A percentile compares a stretch with the other conserved stretches of the same genome.
Evolutionary conservation across 441 rosid genomes (phyloP).

Genomic region (Melastoma candidum): DNA sequence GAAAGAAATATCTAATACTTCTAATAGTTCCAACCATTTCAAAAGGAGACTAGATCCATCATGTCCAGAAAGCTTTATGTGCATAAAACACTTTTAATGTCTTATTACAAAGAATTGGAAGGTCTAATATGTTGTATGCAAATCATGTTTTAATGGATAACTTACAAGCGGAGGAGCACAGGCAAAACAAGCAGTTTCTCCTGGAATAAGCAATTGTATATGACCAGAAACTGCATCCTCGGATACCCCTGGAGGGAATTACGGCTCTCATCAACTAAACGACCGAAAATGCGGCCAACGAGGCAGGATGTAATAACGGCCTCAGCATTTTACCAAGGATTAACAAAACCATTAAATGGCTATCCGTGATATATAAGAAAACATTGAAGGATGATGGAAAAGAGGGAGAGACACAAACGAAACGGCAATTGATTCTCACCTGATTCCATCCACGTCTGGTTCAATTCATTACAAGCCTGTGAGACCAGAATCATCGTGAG

Average conservation of each 20-base stretch:
- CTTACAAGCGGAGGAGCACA: slow-evolving; percentile 93
- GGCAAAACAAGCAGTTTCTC: slow-evolving; percentile 97
- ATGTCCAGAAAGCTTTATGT: no score
- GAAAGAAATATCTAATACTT: no score
- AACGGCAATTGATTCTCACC: slow-evolving; percentile 28
- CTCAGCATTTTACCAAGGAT: no score
- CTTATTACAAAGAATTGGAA: no score
- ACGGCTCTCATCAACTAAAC: background rate
- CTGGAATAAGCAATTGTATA: slow-evolving; percentile 86
- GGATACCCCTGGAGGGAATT: slow-evolving; percentile 61
- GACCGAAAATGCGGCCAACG: no score
- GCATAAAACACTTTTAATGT: no score
- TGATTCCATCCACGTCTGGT: slow-evolving; percentile 96
- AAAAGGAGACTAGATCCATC: no score
- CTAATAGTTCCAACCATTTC: no score
- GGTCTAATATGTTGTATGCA: no score
- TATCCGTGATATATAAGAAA: no score
- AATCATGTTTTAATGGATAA: slow-evolving; percentile 4
- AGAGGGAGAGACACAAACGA: background rate
- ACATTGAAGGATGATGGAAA: background rate
- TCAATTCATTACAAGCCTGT: slow-evolving; percentile 94
- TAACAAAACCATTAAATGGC: no score
- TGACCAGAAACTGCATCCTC: slow-evolving; percentile 99
- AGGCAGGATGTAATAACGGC: no score
- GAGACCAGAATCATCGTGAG: slow-evolving; percentile 15